phyloP scores from a whole-genome alignment of 73 alveolate genomes.

The Durusdinium trenchii region DNA sequence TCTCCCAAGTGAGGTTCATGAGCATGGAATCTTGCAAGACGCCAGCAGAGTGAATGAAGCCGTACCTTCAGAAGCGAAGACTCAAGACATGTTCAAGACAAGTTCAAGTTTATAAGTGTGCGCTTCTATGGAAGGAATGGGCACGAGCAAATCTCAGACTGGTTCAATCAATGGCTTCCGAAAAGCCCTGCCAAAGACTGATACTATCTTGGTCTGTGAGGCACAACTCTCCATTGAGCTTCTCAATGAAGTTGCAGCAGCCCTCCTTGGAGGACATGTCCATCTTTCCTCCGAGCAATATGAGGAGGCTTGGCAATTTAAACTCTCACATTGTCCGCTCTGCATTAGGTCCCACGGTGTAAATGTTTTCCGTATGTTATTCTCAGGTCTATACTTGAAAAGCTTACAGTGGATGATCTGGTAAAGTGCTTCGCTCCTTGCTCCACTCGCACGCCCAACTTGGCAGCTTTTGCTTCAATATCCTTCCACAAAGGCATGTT shows the following conservation, averaged over 20 bases:
- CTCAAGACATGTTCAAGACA: background rate
- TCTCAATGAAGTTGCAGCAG: conserved; percentile 70
- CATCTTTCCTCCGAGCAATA: conserved; percentile 73
- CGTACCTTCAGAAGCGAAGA: conserved; percentile 23
- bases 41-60: conserved; percentile 95
- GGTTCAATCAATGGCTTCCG: no score
- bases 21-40: conserved; percentile 92
- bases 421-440: conserved; percentile 23
- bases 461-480: conserved; percentile 86
- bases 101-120: no score
- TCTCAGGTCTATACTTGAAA: no score
- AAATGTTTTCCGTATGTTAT: no score
- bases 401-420: no score
- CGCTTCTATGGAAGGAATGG: no score
- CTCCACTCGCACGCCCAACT: conserved; percentile 61
- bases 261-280: conserved; percentile 95
- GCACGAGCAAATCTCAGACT: no score
- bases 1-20: conserved; percentile 93
- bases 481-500: conserved; percentile 88
- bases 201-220: no score
- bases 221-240: conserved; percentile 55
- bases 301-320: no score
- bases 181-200: no score
- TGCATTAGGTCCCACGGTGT: no score
- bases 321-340: no score